A percentile compares a stretch with the other conserved stretches of the same genome.
phyloP scores from a whole-genome alignment of 2,329 filamentous ascomycete species.

The Fusarium sp. region DNA sequence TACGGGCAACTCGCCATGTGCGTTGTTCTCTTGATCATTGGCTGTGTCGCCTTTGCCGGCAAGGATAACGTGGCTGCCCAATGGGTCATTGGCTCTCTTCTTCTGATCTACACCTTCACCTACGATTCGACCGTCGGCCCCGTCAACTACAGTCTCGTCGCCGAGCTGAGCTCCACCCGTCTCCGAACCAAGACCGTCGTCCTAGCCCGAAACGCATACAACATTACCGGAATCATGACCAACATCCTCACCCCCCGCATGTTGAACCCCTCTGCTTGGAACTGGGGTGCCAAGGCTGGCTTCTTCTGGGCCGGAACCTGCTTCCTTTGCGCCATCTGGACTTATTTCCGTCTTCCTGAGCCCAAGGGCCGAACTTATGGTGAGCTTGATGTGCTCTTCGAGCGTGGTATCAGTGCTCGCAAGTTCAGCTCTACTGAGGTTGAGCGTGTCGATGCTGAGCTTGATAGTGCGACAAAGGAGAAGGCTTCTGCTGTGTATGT shows the following conservation, averaged over 20 bases:
- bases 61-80: slow-evolving; percentile 62
- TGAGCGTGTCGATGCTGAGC: slow-evolving; percentile 45
- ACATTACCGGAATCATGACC: slow-evolving; percentile 62
- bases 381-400: slow-evolving; percentile 69
- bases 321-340: slow-evolving; percentile 62
- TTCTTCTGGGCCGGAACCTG: slow-evolving; percentile 63
- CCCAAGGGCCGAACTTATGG: slow-evolving; percentile 66
- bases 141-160: slow-evolving; percentile 88
- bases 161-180: slow-evolving; percentile 61
- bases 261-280: slow-evolving; percentile 61
- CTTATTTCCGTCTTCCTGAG: slow-evolving; percentile 67
- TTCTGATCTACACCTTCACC: slow-evolving; percentile 60
- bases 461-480: slow-evolving; percentile 35
- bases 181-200: slow-evolving; percentile 63
- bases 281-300: slow-evolving; percentile 63
- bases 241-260: slow-evolving; percentile 63
- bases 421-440: slow-evolving; percentile 56
- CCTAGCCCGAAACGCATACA: slow-evolving; percentile 62
- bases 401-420: slow-evolving; percentile 58
- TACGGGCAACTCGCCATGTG: slow-evolving; percentile 64
- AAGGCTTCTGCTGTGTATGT: slow-evolving; percentile 35
- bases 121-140: slow-evolving; percentile 57
- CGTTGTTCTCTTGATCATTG: slow-evolving; percentile 57
- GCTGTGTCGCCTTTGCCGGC: slow-evolving; percentile 68
- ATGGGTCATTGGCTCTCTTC: slow-evolving; percentile 62